Percentiles rank a stretch among this genome's conserved stretches.
phyloP scores from a whole-genome alignment of 192 early-diverging fungal genomes.

The Backusella sp. region DNA sequence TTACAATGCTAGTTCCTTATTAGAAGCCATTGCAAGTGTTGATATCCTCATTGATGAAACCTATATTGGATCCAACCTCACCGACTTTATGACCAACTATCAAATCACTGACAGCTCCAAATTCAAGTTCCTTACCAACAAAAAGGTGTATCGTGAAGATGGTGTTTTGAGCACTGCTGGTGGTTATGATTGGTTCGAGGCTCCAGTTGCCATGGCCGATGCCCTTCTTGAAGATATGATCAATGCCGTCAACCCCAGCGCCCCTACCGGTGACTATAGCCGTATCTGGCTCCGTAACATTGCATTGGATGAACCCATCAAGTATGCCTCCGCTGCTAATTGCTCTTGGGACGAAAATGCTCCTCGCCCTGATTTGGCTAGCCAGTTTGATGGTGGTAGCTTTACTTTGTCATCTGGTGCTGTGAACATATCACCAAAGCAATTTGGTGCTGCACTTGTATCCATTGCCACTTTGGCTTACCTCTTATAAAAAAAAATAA shows the following conservation, averaged over 20 bases:
- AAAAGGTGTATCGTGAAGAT: conserved; percentile 68
- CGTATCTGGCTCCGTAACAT: conserved; percentile 75
- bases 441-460: not conserved
- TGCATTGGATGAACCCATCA: conserved; percentile 53
- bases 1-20: conserved; percentile 43
- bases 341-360: conserved; percentile 44
- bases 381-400: conserved; percentile 6
- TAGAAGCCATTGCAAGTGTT: conserved; percentile 50
- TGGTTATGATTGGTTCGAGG: conserved; percentile 72
- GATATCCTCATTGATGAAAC: conserved; percentile 76
- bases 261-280: conserved; percentile 43
- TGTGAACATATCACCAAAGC: not conserved
- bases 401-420: conserved; percentile 13
- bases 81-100: conserved; percentile 57
- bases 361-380: conserved; percentile 30
- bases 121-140: conserved; percentile 64
- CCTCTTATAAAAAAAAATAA: not conserved
- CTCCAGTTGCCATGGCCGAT: conserved; percentile 64
- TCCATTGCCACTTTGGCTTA: conserved; percentile 7
- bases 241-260: conserved; percentile 58
- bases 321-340: conserved; percentile 43
- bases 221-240: conserved; percentile 70
- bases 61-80: conserved; percentile 43
- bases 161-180: conserved; percentile 57
- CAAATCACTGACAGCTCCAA: conserved; percentile 36